These are phyloP conservation scores for Theobroma cacao DNA, from an alignment of 345 rosid species.

Conservation along the genomic window DNA sequence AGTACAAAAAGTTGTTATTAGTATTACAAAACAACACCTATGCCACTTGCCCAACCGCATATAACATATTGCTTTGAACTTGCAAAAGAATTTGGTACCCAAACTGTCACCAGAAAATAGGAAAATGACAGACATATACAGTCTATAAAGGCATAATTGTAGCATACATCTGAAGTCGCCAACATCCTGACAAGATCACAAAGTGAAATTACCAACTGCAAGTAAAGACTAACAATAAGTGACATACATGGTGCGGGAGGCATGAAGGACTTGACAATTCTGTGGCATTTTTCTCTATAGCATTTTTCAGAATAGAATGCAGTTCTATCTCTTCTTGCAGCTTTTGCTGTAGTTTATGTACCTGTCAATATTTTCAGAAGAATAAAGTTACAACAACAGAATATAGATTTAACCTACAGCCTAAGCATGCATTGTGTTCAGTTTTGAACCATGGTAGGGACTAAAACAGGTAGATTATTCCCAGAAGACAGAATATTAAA, in stretches of 20 bases:
- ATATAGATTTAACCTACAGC: background rate
- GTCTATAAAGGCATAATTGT: too few species aligned
- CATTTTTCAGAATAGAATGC: constrained; percentile 57
- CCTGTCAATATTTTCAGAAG: constrained; percentile 42
- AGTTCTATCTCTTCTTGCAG: constrained; percentile 68
- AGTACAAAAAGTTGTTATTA: background rate
- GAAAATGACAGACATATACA: background rate
- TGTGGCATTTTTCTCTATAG: constrained; percentile 48
- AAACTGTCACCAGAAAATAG: background rate
- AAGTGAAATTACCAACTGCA: background rate
- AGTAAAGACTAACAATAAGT: background rate
- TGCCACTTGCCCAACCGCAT: background rate
- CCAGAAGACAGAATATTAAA: background rate
- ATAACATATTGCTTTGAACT: background rate
- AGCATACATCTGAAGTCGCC: background rate
- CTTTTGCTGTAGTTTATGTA: constrained; percentile 58
- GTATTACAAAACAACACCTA: background rate
- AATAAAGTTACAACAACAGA: background rate
- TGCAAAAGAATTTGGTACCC: background rate
- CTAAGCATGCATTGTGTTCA: background rate
- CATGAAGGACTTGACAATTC: constrained; percentile 40
- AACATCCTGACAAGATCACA: background rate
- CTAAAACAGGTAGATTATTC: background rate
- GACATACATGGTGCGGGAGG: constrained; percentile 61
- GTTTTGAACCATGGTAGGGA: background rate